Conservation (phyloP, 176 grass and related monocot genomes). For the maize (Zea mays) region DNA sequence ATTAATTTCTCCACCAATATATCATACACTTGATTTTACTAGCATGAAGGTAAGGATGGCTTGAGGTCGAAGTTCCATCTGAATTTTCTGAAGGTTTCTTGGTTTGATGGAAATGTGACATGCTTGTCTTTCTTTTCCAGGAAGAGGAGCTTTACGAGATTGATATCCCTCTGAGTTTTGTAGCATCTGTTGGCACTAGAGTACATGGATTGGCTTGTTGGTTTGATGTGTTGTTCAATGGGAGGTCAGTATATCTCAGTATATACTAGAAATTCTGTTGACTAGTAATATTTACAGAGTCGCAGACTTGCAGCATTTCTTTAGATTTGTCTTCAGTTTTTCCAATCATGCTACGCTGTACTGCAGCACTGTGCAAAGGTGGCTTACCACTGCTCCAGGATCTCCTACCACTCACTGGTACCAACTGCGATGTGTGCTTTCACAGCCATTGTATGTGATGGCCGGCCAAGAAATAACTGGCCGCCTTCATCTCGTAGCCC, state of each 20-base stretch:
- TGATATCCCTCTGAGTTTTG: conserved; percentile 88
- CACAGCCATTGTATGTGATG: conserved; percentile 95
- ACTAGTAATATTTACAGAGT: conserved; percentile 28
- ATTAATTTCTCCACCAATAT: conserved; percentile 66
- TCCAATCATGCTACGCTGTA: conserved; percentile 24
- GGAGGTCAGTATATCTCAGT: conserved; percentile 57
- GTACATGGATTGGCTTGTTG: conserved; percentile 98
- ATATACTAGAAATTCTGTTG: not conserved
- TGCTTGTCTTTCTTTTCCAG: conserved; percentile 50
- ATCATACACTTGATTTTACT: conserved; percentile 84
- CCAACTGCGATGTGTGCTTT: conserved; percentile 89
- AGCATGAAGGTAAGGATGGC: conserved; percentile 70
- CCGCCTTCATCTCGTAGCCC: conserved; percentile 75
- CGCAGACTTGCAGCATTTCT: not conserved
- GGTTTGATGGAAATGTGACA: conserved; percentile 26
- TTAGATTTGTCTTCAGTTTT: conserved; percentile 5
- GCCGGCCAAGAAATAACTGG: conserved; percentile 99
- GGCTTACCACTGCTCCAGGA: conserved; percentile 93
- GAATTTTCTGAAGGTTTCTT: conserved; percentile 25
- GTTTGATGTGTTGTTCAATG: conserved; percentile 98
- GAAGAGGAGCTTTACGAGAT: conserved; percentile 98
- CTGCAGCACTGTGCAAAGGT: conserved; percentile 86
- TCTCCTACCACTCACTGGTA: conserved; percentile 99
- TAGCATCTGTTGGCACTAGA: conserved; percentile 83
- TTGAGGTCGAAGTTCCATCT: conserved; percentile 34